A percentile compares a stretch with the other conserved stretches of the same genome.
Conservation (phyloP, 371 early-diverging fungal species). For the Mucor saturninus region DNA sequence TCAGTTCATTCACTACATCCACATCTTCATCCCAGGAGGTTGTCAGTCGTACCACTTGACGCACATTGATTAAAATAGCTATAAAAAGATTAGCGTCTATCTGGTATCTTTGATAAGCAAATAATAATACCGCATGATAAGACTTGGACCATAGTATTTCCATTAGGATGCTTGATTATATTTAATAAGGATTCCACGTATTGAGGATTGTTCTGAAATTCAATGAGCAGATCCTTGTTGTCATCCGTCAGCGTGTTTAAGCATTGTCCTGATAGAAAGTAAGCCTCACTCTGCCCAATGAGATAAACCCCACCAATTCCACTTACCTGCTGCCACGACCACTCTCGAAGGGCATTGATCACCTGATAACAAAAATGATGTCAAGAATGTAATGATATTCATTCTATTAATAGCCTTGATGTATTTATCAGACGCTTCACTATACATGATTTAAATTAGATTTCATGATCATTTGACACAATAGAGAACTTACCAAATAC, state of each 20-base stretch:
- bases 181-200: constrained; percentile 57
- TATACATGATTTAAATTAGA: constrained; percentile 13
- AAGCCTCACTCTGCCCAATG: neutral
- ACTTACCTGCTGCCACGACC: constrained; percentile 66
- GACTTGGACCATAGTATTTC: constrained; percentile 55
- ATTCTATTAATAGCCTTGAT: constrained; percentile 71
- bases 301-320: neutral
- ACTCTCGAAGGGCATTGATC: constrained; percentile 65
- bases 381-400: constrained; percentile 68
- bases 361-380: constrained; percentile 66
- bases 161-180: constrained; percentile 49
- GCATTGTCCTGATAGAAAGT: constrained; percentile 63
- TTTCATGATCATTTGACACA: neutral
- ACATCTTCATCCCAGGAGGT: constrained; percentile 48
- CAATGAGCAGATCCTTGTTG: constrained; percentile 67
- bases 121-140: constrained; percentile 54
- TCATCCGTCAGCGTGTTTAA: constrained; percentile 85
- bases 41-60: constrained; percentile 37
- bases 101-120: neutral
- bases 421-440: constrained; percentile 73
- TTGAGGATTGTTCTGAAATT: constrained; percentile 65
- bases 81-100: neutral
- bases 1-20: constrained; percentile 45
- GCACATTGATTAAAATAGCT: constrained; percentile 49
- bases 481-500: constrained; percentile 43